Conservation (phyloP, 805 yeast genomes). For the Spathaspora hagerdaliae region DNA sequence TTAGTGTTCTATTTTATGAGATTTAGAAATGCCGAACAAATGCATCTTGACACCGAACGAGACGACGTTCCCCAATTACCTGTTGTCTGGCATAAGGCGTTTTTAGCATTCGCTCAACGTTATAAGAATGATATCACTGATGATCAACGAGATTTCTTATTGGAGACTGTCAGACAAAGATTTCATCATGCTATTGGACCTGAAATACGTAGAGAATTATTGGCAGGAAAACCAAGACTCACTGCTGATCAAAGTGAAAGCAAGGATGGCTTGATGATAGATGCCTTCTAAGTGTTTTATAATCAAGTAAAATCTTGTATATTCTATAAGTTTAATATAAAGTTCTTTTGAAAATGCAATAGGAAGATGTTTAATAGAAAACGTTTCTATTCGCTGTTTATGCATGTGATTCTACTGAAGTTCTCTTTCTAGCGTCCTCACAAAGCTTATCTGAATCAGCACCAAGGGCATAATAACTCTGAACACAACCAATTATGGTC, state of each 20-base stretch:
- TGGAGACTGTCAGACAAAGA: slow-evolving; percentile 88
- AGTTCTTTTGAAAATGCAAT: neutral
- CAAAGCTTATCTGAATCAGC: slow-evolving; percentile 36
- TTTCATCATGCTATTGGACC: slow-evolving; percentile 87
- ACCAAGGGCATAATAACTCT: slow-evolving; percentile 31
- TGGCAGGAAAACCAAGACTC: slow-evolving; percentile 74
- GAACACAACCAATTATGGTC: slow-evolving; percentile 44
- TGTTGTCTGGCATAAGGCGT: slow-evolving; percentile 96
- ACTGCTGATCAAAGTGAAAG: slow-evolving; percentile 3
- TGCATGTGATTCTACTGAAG: slow-evolving; percentile 13
- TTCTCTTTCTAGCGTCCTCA: slow-evolving; percentile 36
- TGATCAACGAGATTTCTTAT: slow-evolving; percentile 91
- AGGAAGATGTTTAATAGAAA: neutral
- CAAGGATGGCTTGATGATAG: slow-evolving; percentile 35
- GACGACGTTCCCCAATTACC: slow-evolving; percentile 62
- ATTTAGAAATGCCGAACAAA: slow-evolving; percentile 63
- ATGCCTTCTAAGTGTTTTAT: slow-evolving; percentile 24
- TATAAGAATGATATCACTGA: slow-evolving; percentile 98
- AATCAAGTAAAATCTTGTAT: too few species aligned
- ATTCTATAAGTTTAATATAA: too few species aligned
- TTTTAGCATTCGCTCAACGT: slow-evolving; percentile 89
- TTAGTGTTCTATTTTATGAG: slow-evolving; percentile 91
- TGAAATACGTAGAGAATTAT: slow-evolving; percentile 87
- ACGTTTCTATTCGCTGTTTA: neutral
- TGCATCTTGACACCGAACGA: slow-evolving; percentile 32